These are phyloP conservation scores for Kwoniella sp. DNA, from an alignment of 768 basidiomycete species.

Conservation along the genomic window DNA sequence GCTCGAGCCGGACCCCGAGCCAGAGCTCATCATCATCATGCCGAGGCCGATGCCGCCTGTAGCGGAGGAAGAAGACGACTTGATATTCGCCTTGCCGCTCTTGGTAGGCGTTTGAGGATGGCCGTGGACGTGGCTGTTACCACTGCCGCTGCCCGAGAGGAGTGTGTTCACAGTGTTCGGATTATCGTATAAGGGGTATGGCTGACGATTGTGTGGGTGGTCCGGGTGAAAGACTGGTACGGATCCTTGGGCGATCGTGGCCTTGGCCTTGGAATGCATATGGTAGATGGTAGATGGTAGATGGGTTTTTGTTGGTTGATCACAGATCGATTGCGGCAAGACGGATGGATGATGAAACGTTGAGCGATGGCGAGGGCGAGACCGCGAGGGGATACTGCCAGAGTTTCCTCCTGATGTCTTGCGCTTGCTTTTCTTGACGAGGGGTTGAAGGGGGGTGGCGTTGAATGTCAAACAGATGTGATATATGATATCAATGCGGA, in stretches of 20 bases:
- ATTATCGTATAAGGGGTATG: conserved; percentile 17
- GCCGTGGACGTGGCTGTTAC: conserved; percentile 5
- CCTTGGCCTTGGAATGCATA: not conserved
- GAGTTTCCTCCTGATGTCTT: not conserved
- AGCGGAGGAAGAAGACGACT: not conserved
- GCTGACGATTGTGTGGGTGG: conserved; percentile 39
- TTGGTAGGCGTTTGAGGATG: not conserved
- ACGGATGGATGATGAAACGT: not conserved
- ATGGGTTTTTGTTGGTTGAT: too few species aligned
- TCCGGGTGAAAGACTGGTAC: conserved; percentile 42
- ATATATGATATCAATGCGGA: not conserved
- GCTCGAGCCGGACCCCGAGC: too few species aligned
- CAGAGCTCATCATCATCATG: conserved; percentile 3
- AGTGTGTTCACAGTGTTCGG: conserved; percentile 6
- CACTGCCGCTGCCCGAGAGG: not conserved
- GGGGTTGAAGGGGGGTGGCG: conserved; percentile 1
- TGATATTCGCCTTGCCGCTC: not conserved
- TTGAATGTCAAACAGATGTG: not conserved
- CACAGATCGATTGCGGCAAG: too few species aligned
- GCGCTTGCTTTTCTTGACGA: not conserved
- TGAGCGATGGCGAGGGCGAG: not conserved
- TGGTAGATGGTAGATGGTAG: too few species aligned
- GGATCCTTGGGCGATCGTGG: not conserved
- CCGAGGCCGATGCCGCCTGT: not conserved
- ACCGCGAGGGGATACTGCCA: not conserved